Evolutionary conservation across 2,329 filamentous ascomycete genomes (phyloP).

Genomic region (Botrytis deweyae): DNA sequence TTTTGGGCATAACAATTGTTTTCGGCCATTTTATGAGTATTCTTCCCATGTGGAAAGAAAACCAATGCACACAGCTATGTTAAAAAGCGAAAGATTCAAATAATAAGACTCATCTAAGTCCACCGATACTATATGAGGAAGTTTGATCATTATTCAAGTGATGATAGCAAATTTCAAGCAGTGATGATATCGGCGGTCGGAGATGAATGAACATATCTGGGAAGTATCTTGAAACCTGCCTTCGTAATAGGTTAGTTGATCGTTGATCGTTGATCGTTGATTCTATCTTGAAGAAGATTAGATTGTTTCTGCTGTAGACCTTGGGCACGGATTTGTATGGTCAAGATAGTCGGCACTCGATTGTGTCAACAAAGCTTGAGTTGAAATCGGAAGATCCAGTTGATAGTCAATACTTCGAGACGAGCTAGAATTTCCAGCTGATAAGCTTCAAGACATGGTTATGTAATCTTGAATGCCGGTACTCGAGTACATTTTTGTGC

Average conservation of each 20-base stretch:
- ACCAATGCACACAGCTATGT: background rate
- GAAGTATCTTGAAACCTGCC: background rate
- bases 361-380: background rate
- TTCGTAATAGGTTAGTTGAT: background rate
- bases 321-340: background rate
- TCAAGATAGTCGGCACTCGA: background rate
- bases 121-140: background rate
- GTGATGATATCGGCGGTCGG: background rate
- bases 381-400: background rate
- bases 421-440: background rate
- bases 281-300: background rate
- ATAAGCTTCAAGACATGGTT: background rate
- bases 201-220: background rate
- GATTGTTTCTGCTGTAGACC: background rate
- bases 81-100: background rate
- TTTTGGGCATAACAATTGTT: background rate
- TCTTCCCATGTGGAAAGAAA: background rate
- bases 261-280: background rate
- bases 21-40: conserved; percentile 1
- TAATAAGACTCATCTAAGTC: background rate
- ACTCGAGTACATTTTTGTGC: background rate
- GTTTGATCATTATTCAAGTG: background rate
- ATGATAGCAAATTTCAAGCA: background rate
- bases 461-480: background rate
- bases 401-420: background rate